Evolutionary conservation across 768 basidiomycete species (phyloP), one percentile per base, ranked within the genome.

Genomic region (Lyophyllum semitale): DNA sequence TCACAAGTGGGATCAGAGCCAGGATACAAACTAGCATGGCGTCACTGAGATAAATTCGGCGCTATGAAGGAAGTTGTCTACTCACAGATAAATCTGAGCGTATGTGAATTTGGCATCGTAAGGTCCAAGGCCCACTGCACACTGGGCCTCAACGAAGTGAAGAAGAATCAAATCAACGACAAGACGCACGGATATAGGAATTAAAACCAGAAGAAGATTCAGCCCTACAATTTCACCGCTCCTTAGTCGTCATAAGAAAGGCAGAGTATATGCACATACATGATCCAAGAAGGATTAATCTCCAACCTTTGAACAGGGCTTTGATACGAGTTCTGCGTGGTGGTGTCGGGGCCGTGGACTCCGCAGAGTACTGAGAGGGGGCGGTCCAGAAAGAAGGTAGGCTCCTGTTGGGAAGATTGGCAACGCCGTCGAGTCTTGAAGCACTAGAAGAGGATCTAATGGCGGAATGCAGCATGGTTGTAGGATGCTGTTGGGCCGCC

Each of bases 1-100:
- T 87, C 47, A 92, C 90, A 26, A 93, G 77, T 3, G 92, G 93
- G 25, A 93, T 81, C 68, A 94, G 81, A 9, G 88, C 81, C 25
- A 90, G 70, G 58, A 87, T 76, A 56, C 81, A 87, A 51, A 84
- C 88, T 90, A 57, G 50, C 55, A 32, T 41, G 35, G 11, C 17
- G 18, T 40, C 20, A 52, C 8, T 8, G 15, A 47, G 18, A 48
- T 54, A 32, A 43, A 43, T 44, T 41, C 38, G 43, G 41, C n/a
- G 22, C 25, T 41, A 1, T 30, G 26, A 12, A 18, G 40, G 30
- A 18, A 22, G 26, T 42, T 43, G 7, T 4, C 22, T 25, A 57
- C 55, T 13, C 59, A 89, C 90, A 79, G 32, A 80, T 69, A 62
- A 91, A 91, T 22, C 85, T 77, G 20, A 89, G 63, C 4, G 75